Conservation (phyloP, 2,329 filamentous ascomycete species). For the Monilinia polystroma region DNA sequence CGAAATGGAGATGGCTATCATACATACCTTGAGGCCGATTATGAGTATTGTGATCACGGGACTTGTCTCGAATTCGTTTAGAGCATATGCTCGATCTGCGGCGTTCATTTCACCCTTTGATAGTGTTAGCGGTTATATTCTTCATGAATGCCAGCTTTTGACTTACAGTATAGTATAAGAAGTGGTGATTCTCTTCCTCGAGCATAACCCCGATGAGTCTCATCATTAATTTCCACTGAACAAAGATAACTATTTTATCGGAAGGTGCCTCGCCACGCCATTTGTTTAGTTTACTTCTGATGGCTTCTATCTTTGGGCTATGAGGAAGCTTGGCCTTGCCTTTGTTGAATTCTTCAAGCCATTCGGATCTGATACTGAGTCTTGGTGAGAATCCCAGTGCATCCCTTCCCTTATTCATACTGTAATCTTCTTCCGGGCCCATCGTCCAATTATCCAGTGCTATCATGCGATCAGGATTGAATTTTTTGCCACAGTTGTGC, state of each 20-base stretch:
- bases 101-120: background rate
- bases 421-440: background rate
- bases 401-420: background rate
- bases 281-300: background rate
- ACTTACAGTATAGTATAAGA: conserved; percentile 6
- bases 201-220: conserved; percentile 15
- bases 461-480: background rate
- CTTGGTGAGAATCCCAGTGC: background rate
- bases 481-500: background rate
- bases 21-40: conserved; percentile 1
- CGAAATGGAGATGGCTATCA: too few species aligned
- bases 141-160: background rate
- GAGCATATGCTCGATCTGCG: background rate
- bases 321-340: background rate
- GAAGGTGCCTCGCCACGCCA: background rate
- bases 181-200: background rate
- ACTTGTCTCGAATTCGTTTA: background rate
- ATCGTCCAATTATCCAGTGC: background rate
- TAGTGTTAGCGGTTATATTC: background rate
- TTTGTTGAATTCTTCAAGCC: conserved; percentile 8
- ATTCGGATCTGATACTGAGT: background rate
- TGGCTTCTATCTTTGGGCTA: conserved; percentile 1
- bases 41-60: background rate
- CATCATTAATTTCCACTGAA: conserved; percentile 15
- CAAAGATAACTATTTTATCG: conserved; percentile 12